These are phyloP conservation scores for Arthromyces matolae DNA, from an alignment of 768 basidiomycete species.

Conservation along the genomic window DNA sequence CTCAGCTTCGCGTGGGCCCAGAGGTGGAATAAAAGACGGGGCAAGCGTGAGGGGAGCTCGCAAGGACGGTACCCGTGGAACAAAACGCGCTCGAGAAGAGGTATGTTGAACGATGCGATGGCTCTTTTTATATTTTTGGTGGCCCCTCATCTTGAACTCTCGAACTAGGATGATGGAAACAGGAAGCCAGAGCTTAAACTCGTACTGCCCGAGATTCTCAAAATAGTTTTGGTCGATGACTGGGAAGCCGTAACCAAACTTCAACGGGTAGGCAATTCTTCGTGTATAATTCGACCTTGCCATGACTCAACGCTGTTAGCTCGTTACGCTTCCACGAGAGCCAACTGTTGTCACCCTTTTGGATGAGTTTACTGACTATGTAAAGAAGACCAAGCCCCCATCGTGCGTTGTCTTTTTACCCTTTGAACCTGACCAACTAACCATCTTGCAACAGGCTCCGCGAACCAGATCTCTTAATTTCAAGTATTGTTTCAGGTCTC, in stretches of 20 bases:
- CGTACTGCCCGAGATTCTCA: conserved; percentile 84
- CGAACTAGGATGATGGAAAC: conserved; percentile 62
- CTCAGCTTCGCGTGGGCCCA: conserved; percentile 20
- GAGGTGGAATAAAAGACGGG: conserved; percentile 22
- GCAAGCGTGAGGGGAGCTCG: conserved; percentile 34
- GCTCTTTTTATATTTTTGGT: background rate
- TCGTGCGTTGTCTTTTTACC: conserved; percentile 34
- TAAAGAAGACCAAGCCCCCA: conserved; percentile 46
- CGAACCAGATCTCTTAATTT: conserved; percentile 64
- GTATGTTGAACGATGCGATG: conserved; percentile 31
- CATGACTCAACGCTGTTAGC: conserved; percentile 36
- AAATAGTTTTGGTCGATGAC: conserved; percentile 88
- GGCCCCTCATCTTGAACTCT: background rate
- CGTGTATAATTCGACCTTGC: background rate
- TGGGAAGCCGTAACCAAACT: conserved; percentile 98
- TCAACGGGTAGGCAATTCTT: conserved; percentile 56
- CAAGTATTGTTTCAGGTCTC: conserved; percentile 82
- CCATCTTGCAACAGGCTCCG: conserved; percentile 44
- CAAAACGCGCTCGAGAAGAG: conserved; percentile 74
- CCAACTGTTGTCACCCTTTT: conserved; percentile 79
- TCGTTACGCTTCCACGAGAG: conserved; percentile 76
- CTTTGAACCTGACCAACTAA: background rate
- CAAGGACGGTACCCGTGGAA: conserved; percentile 63
- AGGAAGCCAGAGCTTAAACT: conserved; percentile 90
- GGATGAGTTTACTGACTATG: conserved; percentile 68